These are phyloP conservation scores for Lithospermum erythrorhizon DNA, from an alignment of 257 asterid genomes.

Conservation along the genomic window DNA sequence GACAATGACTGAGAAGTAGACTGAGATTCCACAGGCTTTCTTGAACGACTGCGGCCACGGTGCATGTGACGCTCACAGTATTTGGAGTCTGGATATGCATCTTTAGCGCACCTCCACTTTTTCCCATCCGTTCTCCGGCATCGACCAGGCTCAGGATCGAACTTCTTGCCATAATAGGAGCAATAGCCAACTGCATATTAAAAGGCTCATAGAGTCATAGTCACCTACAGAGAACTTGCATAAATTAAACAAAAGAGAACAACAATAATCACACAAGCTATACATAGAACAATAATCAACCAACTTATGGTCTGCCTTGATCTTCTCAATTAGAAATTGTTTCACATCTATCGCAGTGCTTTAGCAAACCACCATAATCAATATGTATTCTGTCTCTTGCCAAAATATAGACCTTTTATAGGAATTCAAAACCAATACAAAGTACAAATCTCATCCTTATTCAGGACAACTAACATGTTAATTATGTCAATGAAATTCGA, in stretches of 20 bases:
- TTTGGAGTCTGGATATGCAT: conserved; percentile 93
- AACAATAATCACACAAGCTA: background rate
- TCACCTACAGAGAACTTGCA: background rate
- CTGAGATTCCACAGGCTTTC: conserved; percentile 99
- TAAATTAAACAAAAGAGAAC: background rate
- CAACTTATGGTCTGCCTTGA: background rate
- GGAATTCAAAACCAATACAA: too few relatives aligned
- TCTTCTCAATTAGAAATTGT: background rate
- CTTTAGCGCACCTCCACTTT: conserved; percentile 98
- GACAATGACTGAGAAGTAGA: conserved; percentile 64
- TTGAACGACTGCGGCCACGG: conserved; percentile 99
- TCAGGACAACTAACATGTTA: too few relatives aligned
- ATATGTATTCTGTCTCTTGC: too few relatives aligned
- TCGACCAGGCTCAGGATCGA: conserved; percentile 96
- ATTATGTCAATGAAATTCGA: too few relatives aligned
- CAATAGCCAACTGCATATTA: conserved; percentile 68
- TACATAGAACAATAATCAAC: background rate
- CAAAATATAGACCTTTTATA: too few relatives aligned
- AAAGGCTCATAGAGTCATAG: conserved; percentile 9
- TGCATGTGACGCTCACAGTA: conserved; percentile 99
- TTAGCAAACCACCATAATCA: background rate
- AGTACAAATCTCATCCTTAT: too few relatives aligned
- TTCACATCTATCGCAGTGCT: background rate
- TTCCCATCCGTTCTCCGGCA: conserved; percentile 97
- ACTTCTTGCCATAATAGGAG: conserved; percentile 85